phyloP scores from a whole-genome alignment of 2,329 filamentous ascomycete species.

The Botrytis paeoniae region DNA sequence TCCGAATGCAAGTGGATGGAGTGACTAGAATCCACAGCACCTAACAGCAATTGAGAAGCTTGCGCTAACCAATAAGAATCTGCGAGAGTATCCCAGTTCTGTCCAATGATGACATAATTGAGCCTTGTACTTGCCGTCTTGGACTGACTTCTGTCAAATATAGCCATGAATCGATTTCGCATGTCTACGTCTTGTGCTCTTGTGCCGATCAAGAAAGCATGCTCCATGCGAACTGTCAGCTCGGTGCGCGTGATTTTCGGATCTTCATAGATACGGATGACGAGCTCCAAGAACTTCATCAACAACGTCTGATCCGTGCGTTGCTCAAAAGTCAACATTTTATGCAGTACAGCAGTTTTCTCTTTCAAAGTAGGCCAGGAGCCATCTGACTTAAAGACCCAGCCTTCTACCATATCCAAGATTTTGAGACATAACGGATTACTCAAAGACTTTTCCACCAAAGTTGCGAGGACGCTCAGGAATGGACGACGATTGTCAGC shows the following conservation, averaged over 20 bases:
- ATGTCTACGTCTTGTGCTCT: slow-evolving; percentile 92
- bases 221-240: slow-evolving; percentile 93
- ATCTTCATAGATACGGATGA: slow-evolving; percentile 97
- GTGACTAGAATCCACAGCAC: slow-evolving; percentile 83
- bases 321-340: slow-evolving; percentile 95
- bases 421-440: slow-evolving; percentile 87
- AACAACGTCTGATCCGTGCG: slow-evolving; percentile 79
- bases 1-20: slow-evolving; percentile 74
- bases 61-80: slow-evolving; percentile 98
- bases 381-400: slow-evolving; percentile 94
- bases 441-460: slow-evolving; percentile 93
- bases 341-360: slow-evolving; percentile 97
- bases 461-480: slow-evolving; percentile 86
- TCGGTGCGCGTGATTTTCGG: slow-evolving; percentile 93
- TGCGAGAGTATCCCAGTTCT: slow-evolving; percentile 94
- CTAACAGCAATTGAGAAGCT: slow-evolving; percentile 87
- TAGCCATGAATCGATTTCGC: slow-evolving; percentile 93
- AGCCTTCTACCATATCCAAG: slow-evolving; percentile 86
- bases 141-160: slow-evolving; percentile 94
- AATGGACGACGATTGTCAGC: slow-evolving; percentile 90
- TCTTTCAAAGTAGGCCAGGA: slow-evolving; percentile 97
- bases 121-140: slow-evolving; percentile 85
- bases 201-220: slow-evolving; percentile 95
- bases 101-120: slow-evolving; percentile 82
- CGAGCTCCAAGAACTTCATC: slow-evolving; percentile 89